Evolutionary conservation across 352 stramenopile genomes (phyloP), one percentile per base, ranked within the genome.

Genomic region (Phytophthora hibernalis): DNA sequence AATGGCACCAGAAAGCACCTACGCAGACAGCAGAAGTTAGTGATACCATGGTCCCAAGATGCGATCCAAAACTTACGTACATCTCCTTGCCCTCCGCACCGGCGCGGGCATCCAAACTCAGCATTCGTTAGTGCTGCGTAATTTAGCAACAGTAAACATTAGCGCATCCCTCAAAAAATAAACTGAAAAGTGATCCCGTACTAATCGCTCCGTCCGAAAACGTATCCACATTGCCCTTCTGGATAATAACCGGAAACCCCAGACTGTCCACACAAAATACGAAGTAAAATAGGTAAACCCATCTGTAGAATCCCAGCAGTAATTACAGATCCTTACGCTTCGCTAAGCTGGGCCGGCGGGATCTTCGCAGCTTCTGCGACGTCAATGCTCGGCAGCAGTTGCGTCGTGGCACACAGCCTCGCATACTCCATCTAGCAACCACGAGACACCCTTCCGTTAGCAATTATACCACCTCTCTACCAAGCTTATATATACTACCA

Each of bases 51-150:
- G 11, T 12, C n/a, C n/a, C 20, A 52, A 62, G 43, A 33, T 59
- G n/a, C 18, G 60, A 26, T 13, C 37, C 12, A 0, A 12, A 59
- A 49, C 12, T 0, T 10, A 43, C 74, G 33, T 77, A 98, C 87
- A 65, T 98, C 94, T 59, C 94, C 94, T 71, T 98, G 89, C 18
- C 94, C 94, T 30, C 94, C 94, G 50, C 92, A 98, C 2, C 94
- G 86, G 18, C 93, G 78, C 15, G 90, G 83, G n/a, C 82, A 91
- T 4, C 90, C 87, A 48, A 85, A 85, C 31, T 89, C 76, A 28
- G 80, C 66, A 48, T 83, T 90, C n/a, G 72, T 70, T 20, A 96
- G 33, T 11, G 75, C 86, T 89, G 33, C 33, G 49, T 16, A 38
- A 11, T 38, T n/a, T 31, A 31, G 26, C 26, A 38, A 38, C 31